These are phyloP conservation scores for Bipolaris sorokiniana DNA, from an alignment of 2,329 filamentous ascomycete genomes.

Conservation along the genomic window DNA sequence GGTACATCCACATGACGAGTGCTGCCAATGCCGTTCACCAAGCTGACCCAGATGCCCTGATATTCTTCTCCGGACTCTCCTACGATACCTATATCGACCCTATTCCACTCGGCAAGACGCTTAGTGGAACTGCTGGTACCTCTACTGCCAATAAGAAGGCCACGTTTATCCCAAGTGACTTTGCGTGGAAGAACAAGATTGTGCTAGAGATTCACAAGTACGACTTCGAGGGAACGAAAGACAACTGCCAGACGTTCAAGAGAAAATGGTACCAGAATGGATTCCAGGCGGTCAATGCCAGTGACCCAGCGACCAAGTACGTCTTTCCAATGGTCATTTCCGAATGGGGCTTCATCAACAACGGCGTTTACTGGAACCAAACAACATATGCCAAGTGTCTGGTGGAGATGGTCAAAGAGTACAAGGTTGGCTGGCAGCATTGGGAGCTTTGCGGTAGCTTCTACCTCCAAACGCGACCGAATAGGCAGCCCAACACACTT, in stretches of 20 bases:
- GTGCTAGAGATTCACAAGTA: conserved; percentile 46
- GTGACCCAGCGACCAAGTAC: conserved; percentile 38
- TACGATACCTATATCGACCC: conserved; percentile 45
- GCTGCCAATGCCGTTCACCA: conserved; percentile 41
- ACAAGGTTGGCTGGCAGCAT: conserved; percentile 39
- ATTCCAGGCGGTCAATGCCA: conserved; percentile 39
- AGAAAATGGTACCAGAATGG: conserved; percentile 44
- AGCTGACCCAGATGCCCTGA: conserved; percentile 33
- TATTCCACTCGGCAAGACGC: conserved; percentile 40
- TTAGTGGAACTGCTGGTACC: conserved; percentile 37
- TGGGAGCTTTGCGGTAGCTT: conserved; percentile 43
- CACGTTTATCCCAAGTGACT: conserved; percentile 33
- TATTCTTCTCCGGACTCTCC: conserved; percentile 44
- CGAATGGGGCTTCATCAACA: conserved; percentile 43
- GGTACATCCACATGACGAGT: conserved; percentile 44
- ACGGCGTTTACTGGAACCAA: conserved; percentile 43
- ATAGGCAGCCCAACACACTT: conserved; percentile 34
- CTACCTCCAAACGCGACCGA: conserved; percentile 49
- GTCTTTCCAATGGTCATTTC: conserved; percentile 43
- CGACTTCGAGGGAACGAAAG: conserved; percentile 42
- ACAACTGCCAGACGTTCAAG: conserved; percentile 41
- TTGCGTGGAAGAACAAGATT: conserved; percentile 39
- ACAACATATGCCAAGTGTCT: conserved; percentile 42
- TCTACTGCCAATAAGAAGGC: conserved; percentile 37
- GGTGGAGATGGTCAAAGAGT: conserved; percentile 43